phyloP scores from a whole-genome alignment of 2,329 filamentous ascomycete species.

The Colletotrichum nymphaeae region DNA sequence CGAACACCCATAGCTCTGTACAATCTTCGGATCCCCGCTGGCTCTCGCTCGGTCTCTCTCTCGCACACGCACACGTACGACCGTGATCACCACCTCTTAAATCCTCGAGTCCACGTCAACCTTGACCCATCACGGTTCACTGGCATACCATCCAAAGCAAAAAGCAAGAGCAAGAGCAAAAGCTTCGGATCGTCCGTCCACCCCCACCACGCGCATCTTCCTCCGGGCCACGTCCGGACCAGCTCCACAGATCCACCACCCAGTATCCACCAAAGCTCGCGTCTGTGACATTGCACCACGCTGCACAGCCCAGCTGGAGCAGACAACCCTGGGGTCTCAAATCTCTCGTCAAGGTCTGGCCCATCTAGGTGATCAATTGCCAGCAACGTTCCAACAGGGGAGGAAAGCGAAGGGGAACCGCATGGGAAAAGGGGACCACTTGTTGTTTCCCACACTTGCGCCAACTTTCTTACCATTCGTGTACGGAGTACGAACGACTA shows the following conservation, averaged over 20 bases:
- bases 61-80: background rate
- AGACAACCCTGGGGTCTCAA: conserved; percentile 17
- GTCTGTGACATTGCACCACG: conserved; percentile 13
- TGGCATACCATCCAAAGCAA: background rate
- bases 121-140: too few relatives aligned
- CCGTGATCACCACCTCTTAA: background rate
- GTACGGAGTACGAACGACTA: too few relatives aligned
- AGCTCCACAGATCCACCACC: conserved; percentile 28
- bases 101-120: too few relatives aligned
- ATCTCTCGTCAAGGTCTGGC: background rate
- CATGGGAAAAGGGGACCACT: conserved; percentile 2
- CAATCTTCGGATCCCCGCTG: background rate
- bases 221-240: background rate
- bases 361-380: conserved; percentile 10
- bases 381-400: conserved; percentile 4
- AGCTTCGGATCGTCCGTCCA: background rate
- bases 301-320: conserved; percentile 27
- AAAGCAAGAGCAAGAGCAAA: background rate
- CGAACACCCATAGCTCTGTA: too few relatives aligned
- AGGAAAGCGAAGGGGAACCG: background rate
- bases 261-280: conserved; percentile 5
- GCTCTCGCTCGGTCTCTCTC: background rate
- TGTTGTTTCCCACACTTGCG: conserved; percentile 6
- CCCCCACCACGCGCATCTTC: background rate
- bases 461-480: background rate